Evolutionary conservation across 2,329 filamentous ascomycete species (phyloP).

Genomic region (Diaporthe destruens): DNA sequence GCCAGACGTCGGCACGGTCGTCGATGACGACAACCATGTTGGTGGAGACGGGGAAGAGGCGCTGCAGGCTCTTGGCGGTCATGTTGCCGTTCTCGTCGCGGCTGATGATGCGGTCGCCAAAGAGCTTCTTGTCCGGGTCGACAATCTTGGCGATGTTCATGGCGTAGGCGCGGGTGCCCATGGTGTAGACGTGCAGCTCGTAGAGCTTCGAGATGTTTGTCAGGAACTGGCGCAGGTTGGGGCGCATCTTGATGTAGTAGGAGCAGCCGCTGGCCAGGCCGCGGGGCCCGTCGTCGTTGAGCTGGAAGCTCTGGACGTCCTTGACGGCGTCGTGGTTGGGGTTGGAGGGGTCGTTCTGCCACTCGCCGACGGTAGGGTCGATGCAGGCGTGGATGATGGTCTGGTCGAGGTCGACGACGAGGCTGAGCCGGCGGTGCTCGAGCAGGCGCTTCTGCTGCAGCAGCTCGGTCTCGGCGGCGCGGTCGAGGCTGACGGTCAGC

Average conservation of each 20-base stretch:
- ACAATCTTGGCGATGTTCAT: constrained; percentile 92
- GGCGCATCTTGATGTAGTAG: constrained; percentile 99
- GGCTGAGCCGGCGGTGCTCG: constrained; percentile 83
- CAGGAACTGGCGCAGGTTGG: constrained; percentile 85
- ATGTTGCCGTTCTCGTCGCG: constrained; percentile 97
- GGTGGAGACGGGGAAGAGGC: constrained; percentile 94
- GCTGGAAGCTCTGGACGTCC: constrained; percentile 88
- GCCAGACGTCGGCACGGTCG: constrained; percentile 96
- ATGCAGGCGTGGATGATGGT: constrained; percentile 99
- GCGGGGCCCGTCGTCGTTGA: constrained; percentile 85
- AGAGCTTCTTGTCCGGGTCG: constrained; percentile 88
- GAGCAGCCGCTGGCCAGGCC: constrained; percentile 80
- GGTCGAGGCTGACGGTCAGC: constrained; percentile 84
- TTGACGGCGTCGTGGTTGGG: constrained; percentile 93
- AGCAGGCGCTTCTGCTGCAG: constrained; percentile 88
- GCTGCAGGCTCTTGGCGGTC: constrained; percentile 88
- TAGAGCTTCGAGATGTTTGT: constrained; percentile 82
- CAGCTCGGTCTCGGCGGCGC: constrained; percentile 86
- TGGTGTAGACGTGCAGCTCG: constrained; percentile 98
- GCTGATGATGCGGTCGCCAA: constrained; percentile 94
- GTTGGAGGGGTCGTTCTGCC: constrained; percentile 89
- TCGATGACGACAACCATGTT: constrained; percentile 99
- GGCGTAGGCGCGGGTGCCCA: constrained; percentile 98
- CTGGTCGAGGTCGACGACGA: constrained; percentile 97
- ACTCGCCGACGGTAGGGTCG: constrained; percentile 95